Conservation (phyloP, 306 rosid genomes). For the Carpinus fangiana region DNA sequence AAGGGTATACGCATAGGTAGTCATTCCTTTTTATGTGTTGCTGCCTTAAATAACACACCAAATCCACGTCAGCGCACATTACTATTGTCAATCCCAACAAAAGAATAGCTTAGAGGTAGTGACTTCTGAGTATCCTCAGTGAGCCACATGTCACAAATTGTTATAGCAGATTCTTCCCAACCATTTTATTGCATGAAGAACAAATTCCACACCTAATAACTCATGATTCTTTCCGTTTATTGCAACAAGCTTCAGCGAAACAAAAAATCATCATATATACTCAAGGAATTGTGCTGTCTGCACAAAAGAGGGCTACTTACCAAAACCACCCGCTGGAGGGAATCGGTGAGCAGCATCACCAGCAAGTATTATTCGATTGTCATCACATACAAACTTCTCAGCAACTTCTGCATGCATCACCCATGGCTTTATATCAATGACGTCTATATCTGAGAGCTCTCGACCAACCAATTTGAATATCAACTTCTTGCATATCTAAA, state of each 20-base stretch:
- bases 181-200: not conserved
- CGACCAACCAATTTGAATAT: slow-evolving; percentile 79
- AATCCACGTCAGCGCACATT: not conserved
- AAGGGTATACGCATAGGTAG: not conserved
- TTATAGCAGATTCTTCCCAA: not conserved
- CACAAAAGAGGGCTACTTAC: slow-evolving; percentile 51
- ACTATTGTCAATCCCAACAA: not conserved
- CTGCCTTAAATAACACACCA: no score
- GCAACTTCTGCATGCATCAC: slow-evolving; percentile 98
- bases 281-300: slow-evolving; percentile 15
- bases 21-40: not conserved
- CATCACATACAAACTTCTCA: slow-evolving; percentile 63
- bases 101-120: not conserved
- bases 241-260: not conserved
- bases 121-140: not conserved
- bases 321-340: slow-evolving; percentile 99
- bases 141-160: not conserved
- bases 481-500: slow-evolving; percentile 69
- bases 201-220: not conserved
- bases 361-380: slow-evolving; percentile 68
- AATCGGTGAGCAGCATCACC: slow-evolving; percentile 98
- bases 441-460: slow-evolving; percentile 67
- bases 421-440: slow-evolving; percentile 89
- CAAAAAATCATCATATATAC: slow-evolving; percentile 2
- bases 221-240: not conserved